Evolutionary conservation across 2,329 filamentous ascomycete species (phyloP).

Genomic region (Elsinoe perseae): DNA sequence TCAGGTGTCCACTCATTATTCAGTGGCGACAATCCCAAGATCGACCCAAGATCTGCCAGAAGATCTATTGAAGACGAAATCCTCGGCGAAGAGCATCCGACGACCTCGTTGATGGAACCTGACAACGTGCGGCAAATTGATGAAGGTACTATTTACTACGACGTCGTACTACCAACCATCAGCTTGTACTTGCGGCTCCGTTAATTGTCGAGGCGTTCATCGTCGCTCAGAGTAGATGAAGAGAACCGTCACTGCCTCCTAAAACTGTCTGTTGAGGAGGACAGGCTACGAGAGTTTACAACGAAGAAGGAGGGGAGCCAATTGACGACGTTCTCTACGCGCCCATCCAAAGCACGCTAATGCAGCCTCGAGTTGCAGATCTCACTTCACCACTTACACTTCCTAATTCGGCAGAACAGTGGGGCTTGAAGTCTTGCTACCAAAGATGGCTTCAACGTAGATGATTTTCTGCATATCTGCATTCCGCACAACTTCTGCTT

Average conservation of each 20-base stretch:
- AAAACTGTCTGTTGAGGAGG: not conserved
- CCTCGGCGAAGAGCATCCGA: not conserved
- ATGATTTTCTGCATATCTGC: not conserved
- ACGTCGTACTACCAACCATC: not conserved
- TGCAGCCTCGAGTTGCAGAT: conserved; percentile 2
- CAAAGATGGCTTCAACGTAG: not conserved
- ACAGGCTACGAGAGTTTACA: not conserved
- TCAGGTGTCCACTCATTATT: conserved; percentile 12
- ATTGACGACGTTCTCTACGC: conserved; percentile 5
- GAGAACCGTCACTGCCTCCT: not conserved
- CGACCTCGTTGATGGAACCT: not conserved
- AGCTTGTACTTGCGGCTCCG: conserved; percentile 8
- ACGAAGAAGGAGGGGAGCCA: not conserved
- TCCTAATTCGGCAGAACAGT: not conserved
- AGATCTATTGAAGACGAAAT: not conserved
- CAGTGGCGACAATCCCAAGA: not conserved
- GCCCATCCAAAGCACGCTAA: conserved; percentile 2
- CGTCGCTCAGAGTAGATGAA: not conserved
- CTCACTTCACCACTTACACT: not conserved
- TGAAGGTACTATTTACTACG: not conserved
- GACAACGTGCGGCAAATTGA: not conserved
- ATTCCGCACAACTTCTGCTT: not conserved
- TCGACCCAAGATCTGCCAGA: conserved; percentile 14
- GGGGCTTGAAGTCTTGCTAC: not conserved
- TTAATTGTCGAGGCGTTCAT: conserved; percentile 2